phyloP scores from a whole-genome alignment of 2,329 filamentous ascomycete genomes.

The Apiospora kogelbergensis region DNA sequence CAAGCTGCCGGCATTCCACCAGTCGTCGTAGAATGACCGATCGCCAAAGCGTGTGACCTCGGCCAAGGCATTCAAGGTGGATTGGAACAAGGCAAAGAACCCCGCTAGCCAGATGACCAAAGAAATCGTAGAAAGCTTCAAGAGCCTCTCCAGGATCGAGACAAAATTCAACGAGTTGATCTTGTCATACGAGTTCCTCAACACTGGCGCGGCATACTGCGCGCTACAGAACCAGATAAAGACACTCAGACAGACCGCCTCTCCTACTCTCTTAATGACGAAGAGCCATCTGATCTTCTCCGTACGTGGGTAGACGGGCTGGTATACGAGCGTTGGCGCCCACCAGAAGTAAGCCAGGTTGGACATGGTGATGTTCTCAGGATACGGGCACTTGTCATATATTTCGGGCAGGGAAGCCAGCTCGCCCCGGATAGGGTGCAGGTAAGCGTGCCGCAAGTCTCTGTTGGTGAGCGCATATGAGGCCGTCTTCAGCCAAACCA shows the following conservation, averaged over 20 bases:
- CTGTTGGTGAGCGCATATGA: slow-evolving; percentile 97
- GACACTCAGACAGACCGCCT: slow-evolving; percentile 74
- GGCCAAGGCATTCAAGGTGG: slow-evolving; percentile 84
- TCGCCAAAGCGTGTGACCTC: slow-evolving; percentile 91
- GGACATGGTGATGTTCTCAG: slow-evolving; percentile 80
- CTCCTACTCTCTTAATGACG: slow-evolving; percentile 77
- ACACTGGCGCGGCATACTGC: slow-evolving; percentile 88
- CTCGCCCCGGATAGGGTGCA: slow-evolving; percentile 70
- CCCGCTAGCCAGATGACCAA: slow-evolving; percentile 96
- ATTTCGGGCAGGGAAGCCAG: slow-evolving; percentile 74
- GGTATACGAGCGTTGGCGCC: slow-evolving; percentile 94
- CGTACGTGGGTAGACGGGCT: slow-evolving; percentile 91
- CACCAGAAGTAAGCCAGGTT: slow-evolving; percentile 98
- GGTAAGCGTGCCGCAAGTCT: slow-evolving; percentile 85
- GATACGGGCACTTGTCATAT: slow-evolving; percentile 83
- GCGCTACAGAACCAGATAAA: slow-evolving; percentile 96
- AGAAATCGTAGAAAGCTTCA: slow-evolving; percentile 95
- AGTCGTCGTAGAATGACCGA: slow-evolving; percentile 92
- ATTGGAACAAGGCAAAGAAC: slow-evolving; percentile 96
- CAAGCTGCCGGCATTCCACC: slow-evolving; percentile 92
- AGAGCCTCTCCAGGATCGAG: slow-evolving; percentile 81
- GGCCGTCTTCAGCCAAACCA: slow-evolving; percentile 94
- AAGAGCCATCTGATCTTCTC: slow-evolving; percentile 82
- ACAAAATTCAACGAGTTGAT: slow-evolving; percentile 77
- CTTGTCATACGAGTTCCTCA: slow-evolving; percentile 87